Conservation (phyloP, 2,329 filamentous ascomycete species). For the Hortaea werneckii region DNA sequence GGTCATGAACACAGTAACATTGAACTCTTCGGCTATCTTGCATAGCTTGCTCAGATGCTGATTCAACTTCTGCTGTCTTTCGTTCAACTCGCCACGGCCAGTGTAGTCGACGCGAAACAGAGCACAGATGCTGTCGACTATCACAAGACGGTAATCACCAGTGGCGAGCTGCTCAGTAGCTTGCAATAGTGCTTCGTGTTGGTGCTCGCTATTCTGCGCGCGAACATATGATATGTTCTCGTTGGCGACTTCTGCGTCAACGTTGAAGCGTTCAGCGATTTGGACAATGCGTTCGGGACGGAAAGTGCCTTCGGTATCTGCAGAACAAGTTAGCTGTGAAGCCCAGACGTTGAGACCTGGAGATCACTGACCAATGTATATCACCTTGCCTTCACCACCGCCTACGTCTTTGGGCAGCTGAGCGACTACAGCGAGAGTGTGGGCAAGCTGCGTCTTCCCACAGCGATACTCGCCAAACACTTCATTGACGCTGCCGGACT, state of each 20-base stretch:
- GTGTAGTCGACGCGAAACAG: conserved; percentile 58
- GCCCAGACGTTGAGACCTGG: too few species aligned
- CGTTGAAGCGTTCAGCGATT: conserved; percentile 55
- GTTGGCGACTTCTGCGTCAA: conserved; percentile 48
- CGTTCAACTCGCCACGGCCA: conserved; percentile 57
- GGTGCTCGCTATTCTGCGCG: conserved; percentile 56
- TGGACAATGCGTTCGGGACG: conserved; percentile 56
- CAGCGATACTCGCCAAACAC: conserved; percentile 54
- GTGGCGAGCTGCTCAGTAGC: conserved; percentile 51
- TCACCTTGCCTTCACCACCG: conserved; percentile 58
- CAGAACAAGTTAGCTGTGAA: too few species aligned
- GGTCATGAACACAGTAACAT: conserved; percentile 54
- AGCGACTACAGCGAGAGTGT: conserved; percentile 58
- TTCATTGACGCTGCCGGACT: conserved; percentile 60
- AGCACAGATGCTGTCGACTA: conserved; percentile 62
- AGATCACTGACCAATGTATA: conserved; percentile 47
- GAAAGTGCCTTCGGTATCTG: conserved; percentile 53
- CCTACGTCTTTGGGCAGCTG: conserved; percentile 48
- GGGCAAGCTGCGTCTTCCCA: conserved; percentile 59
- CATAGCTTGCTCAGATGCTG: conserved; percentile 54
- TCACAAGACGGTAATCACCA: conserved; percentile 55
- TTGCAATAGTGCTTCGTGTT: conserved; percentile 53
- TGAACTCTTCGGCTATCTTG: conserved; percentile 62
- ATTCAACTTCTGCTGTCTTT: conserved; percentile 58
- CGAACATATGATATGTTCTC: conserved; percentile 60